Conservation (phyloP, 768 basidiomycete genomes). For the Pulveroboletus sp. region DNA sequence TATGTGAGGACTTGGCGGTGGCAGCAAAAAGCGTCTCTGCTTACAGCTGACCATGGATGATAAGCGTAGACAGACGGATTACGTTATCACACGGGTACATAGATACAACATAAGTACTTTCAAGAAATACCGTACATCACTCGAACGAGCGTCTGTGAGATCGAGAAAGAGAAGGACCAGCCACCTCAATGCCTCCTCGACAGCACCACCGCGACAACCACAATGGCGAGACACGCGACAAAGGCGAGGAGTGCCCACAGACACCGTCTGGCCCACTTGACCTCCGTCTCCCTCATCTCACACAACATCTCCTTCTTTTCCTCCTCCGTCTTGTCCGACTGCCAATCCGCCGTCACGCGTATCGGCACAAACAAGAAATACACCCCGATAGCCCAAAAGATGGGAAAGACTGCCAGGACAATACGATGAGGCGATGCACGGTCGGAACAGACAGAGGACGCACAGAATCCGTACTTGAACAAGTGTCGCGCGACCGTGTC, state of each 20-base stretch:
- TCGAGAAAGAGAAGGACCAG: slow-evolving; percentile 1
- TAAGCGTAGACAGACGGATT: neutral
- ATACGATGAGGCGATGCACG: neutral
- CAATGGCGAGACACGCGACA: slow-evolving; percentile 34
- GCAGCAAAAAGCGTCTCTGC: too few species aligned
- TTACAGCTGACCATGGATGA: slow-evolving; percentile 31
- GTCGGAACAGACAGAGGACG: slow-evolving; percentile 20
- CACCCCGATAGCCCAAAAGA: slow-evolving; percentile 60
- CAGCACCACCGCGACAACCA: slow-evolving; percentile 23
- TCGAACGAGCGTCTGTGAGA: too few species aligned
- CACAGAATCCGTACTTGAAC: slow-evolving; percentile 64
- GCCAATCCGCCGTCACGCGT: slow-evolving; percentile 49
- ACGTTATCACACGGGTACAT: too few species aligned
- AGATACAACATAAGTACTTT: slow-evolving; percentile 6
- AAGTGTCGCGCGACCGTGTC: slow-evolving; percentile 57
- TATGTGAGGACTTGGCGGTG: neutral
- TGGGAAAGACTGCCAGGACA: slow-evolving; percentile 48
- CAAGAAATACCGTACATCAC: neutral
- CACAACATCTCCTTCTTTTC: slow-evolving; percentile 47
- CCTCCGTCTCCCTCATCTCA: slow-evolving; percentile 46
- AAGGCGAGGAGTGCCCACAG: slow-evolving; percentile 51
- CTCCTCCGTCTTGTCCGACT: slow-evolving; percentile 52
- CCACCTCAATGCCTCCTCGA: slow-evolving; percentile 20
- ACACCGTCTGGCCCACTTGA: slow-evolving; percentile 58
- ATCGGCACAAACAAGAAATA: slow-evolving; percentile 55